Percentiles rank a stretch among this genome's conserved stretches.
Conservation (phyloP, 2,329 filamentous ascomycete species). For the Xylaria sp. region DNA sequence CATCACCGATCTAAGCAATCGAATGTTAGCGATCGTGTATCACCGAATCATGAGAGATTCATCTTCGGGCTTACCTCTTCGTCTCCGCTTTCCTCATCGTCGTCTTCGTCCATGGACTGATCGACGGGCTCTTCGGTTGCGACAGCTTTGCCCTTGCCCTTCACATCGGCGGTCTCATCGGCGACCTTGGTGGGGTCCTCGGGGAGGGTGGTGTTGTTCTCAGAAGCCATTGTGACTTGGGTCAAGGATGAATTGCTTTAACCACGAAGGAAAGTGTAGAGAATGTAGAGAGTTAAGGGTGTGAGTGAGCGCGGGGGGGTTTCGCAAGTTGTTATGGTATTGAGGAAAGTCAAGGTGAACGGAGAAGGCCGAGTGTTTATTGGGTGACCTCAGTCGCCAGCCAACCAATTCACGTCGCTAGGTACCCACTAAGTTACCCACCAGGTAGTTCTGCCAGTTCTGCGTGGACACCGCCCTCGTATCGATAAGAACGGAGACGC, state of each 20-base stretch:
- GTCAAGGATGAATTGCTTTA: background rate
- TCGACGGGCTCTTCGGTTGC: constrained; percentile 61
- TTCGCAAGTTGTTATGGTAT: constrained; percentile 33
- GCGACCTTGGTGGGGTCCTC: constrained; percentile 50
- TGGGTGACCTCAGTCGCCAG: constrained; percentile 34
- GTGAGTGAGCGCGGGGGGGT: constrained; percentile 15
- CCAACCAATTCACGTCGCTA: constrained; percentile 23
- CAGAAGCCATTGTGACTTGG: constrained; percentile 52
- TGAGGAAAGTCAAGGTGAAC: constrained; percentile 29
- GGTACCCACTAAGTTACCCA: constrained; percentile 25
- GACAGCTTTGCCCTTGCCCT: constrained; percentile 87
- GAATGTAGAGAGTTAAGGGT: background rate
- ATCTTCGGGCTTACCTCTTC: constrained; percentile 56
- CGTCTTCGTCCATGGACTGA: constrained; percentile 74
- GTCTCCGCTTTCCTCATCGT: constrained; percentile 71
- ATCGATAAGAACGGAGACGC: constrained; percentile 18
- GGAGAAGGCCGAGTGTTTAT: constrained; percentile 35
- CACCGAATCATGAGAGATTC: constrained; percentile 17
- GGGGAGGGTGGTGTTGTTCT: constrained; percentile 56
- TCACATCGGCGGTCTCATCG: constrained; percentile 58
- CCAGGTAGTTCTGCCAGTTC: constrained; percentile 20
- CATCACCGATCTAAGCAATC: constrained; percentile 29
- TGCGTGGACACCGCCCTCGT: constrained; percentile 16
- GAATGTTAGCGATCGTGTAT: constrained; percentile 29
- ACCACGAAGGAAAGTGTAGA: background rate